phyloP scores from a whole-genome alignment of 2,329 filamentous ascomycete genomes.

The Fusarium torulosum region DNA sequence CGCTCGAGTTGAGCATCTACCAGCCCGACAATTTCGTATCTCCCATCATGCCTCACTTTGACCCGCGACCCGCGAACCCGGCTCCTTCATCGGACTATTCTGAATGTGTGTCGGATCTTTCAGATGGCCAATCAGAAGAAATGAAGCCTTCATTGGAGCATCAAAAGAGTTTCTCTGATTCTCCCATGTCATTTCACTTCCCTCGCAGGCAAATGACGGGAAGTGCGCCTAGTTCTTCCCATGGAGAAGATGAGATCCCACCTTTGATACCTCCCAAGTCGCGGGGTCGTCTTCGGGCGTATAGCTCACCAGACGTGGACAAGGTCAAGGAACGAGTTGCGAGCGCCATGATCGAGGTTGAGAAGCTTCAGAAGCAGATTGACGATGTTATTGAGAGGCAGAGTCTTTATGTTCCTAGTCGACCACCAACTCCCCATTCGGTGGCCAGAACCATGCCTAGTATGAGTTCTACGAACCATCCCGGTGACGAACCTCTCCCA shows the following conservation, averaged over 20 bases:
- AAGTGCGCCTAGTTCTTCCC: constrained; percentile 39
- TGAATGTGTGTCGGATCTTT: constrained; percentile 50
- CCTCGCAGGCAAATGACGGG: constrained; percentile 59
- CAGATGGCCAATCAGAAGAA: constrained; percentile 39
- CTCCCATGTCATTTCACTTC: constrained; percentile 66
- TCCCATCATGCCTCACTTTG: constrained; percentile 67
- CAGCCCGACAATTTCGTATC: constrained; percentile 59
- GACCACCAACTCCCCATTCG: constrained; percentile 65
- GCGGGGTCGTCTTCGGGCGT: constrained; percentile 55
- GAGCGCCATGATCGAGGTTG: constrained; percentile 69
- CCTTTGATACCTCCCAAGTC: constrained; percentile 60
- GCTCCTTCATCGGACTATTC: constrained; percentile 53
- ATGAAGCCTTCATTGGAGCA: constrained; percentile 52
- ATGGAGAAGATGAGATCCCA: constrained; percentile 48
- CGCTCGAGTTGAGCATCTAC: constrained; percentile 69
- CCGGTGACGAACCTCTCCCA: constrained; percentile 18
- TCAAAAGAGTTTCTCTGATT: constrained; percentile 61
- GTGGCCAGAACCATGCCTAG: constrained; percentile 50
- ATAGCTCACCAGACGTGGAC: constrained; percentile 63
- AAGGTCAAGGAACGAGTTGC: constrained; percentile 68
- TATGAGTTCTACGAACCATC: constrained; percentile 43
- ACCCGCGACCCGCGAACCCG: constrained; percentile 53
- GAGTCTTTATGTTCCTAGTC: constrained; percentile 67
- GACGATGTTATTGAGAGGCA: constrained; percentile 71
- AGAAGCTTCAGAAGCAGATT: constrained; percentile 69